Conservation (phyloP, 331 rosid species). For the Quercus lobata region DNA sequence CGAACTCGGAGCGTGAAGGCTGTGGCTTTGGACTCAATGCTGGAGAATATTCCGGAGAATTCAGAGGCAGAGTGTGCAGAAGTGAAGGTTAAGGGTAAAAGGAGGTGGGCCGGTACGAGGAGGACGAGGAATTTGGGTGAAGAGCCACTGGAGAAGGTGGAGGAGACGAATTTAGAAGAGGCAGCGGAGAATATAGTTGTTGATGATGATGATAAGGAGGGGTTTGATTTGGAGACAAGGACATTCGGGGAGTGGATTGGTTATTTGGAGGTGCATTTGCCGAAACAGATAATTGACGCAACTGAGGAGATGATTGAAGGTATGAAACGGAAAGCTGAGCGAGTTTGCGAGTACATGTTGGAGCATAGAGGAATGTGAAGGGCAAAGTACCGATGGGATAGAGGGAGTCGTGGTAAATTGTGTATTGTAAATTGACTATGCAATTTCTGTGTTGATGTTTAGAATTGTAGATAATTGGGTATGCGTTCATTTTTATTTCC, state of each 20-base stretch:
- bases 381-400: constrained; percentile 19
- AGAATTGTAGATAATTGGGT: not conserved
- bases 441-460: not conserved
- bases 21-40: not conserved
- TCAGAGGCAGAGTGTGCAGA: constrained; percentile 16
- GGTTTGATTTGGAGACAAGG: constrained; percentile 51
- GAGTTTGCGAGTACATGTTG: constrained; percentile 43
- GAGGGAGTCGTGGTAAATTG: not conserved
- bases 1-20: constrained; percentile 13
- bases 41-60: constrained; percentile 16
- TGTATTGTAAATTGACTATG: not conserved
- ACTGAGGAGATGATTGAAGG: constrained; percentile 58
- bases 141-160: constrained; percentile 3
- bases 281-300: constrained; percentile 50
- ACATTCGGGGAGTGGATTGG: constrained; percentile 73
- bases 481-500: not conserved
- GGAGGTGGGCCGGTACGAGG: constrained; percentile 20
- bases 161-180: constrained; percentile 3
- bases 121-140: constrained; percentile 32
- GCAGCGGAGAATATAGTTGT: not conserved
- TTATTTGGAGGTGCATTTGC: constrained; percentile 57
- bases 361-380: constrained; percentile 35
- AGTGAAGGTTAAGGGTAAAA: constrained; percentile 31
- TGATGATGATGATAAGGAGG: constrained; percentile 6
- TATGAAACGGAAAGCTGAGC: constrained; percentile 53